Percentiles rank a stretch among this genome's conserved stretches.
These are phyloP conservation scores for Toxoplasma gondii DNA, from an alignment of 169 alveolate species.

Conservation along the genomic window DNA sequence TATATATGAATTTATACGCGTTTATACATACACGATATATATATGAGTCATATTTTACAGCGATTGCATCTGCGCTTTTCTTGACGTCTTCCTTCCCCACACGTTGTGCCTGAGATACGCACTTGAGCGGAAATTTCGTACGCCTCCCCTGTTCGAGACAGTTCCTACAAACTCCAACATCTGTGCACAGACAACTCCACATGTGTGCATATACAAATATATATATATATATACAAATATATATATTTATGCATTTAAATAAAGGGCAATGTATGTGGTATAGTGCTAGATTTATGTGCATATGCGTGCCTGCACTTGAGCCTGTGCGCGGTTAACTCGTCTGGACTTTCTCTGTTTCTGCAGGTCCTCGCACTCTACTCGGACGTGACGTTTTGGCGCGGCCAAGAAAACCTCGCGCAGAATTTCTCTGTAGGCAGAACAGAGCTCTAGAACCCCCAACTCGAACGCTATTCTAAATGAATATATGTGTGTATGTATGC, in stretches of 20 bases:
- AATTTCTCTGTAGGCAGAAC: not conserved
- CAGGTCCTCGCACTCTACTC: slow-evolving; percentile 24
- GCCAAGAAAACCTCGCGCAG: slow-evolving; percentile 7
- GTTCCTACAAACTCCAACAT: too few species aligned
- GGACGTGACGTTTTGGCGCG: slow-evolving; percentile 31
- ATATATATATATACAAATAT: not conserved
- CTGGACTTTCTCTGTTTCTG: not conserved
- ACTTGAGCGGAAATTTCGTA: too few species aligned
- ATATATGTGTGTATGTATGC: not conserved
- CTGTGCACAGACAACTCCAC: not conserved
- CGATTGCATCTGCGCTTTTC: not conserved
- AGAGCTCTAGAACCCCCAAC: not conserved
- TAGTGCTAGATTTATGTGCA: too few species aligned
- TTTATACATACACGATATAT: too few species aligned
- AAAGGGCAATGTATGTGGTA: not conserved
- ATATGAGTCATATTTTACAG: too few species aligned
- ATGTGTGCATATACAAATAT: not conserved
- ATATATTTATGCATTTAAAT: not conserved
- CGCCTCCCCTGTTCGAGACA: too few species aligned
- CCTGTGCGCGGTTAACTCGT: not conserved
- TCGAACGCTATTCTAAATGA: not conserved
- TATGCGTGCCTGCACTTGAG: not conserved
- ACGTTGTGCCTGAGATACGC: not conserved
- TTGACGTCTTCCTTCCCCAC: not conserved
- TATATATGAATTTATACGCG: not conserved